These are phyloP conservation scores for Aspergillus hiratsukae DNA, from an alignment of 2,329 filamentous ascomycete species.

Conservation along the genomic window DNA sequence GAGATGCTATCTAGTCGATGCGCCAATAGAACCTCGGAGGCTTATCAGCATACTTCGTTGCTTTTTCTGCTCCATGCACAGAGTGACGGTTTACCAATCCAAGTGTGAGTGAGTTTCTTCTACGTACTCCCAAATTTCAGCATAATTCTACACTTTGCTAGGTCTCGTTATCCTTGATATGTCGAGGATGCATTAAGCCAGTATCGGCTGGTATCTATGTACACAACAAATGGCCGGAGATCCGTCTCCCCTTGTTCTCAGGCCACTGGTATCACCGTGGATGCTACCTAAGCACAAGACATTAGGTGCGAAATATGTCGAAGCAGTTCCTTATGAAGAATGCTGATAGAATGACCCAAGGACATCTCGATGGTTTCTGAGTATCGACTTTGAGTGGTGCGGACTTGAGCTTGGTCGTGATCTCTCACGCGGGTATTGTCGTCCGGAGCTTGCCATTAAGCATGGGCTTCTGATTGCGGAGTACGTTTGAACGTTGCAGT, in stretches of 20 bases:
- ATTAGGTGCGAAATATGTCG: background rate
- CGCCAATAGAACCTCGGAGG: slow-evolving; percentile 5
- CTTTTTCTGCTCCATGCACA: background rate
- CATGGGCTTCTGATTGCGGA: background rate
- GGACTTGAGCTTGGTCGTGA: background rate
- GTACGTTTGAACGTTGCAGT: background rate
- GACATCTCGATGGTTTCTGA: background rate
- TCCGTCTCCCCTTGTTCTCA: background rate
- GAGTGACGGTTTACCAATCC: background rate
- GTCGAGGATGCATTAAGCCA: background rate
- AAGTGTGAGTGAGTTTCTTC: background rate
- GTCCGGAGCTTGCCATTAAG: background rate
- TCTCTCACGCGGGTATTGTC: background rate
- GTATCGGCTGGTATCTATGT: background rate
- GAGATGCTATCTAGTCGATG: background rate
- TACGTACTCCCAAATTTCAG: background rate
- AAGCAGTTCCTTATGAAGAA: background rate
- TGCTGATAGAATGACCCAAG: background rate
- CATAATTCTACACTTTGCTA: background rate
- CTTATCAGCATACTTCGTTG: slow-evolving; percentile 6
- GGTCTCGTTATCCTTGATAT: background rate
- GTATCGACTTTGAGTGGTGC: background rate
- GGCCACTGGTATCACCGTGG: background rate
- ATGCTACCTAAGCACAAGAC: background rate
- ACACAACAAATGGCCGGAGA: background rate